Conservation (phyloP, 164 flowering plant species). For the Tinospora cordifolia region DNA sequence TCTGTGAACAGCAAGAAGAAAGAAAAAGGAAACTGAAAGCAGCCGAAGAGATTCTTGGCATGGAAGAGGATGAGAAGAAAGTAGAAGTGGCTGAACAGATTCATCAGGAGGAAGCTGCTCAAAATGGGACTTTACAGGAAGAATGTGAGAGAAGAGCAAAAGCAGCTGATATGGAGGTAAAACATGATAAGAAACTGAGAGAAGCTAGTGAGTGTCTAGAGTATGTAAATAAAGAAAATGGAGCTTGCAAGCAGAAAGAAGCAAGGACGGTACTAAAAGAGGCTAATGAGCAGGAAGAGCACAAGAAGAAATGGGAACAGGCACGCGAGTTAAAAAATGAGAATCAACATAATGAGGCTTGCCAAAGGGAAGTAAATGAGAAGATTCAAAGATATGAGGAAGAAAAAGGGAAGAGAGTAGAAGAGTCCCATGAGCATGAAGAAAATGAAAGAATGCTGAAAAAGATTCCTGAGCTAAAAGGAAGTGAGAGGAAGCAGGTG, state of each 20-base stretch:
- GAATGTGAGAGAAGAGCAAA: constrained; percentile 8
- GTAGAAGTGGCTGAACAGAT: constrained; percentile 9
- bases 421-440: constrained; percentile 9
- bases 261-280: constrained; percentile 14
- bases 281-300: constrained; percentile 13
- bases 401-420: constrained; percentile 17
- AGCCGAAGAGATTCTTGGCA: constrained; percentile 16
- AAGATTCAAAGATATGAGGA: constrained; percentile 11
- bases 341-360: constrained; percentile 12
- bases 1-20: constrained; percentile 17
- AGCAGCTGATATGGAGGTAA: not conserved
- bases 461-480: constrained; percentile 13
- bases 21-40: constrained; percentile 15
- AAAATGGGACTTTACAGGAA: too few relatives aligned
- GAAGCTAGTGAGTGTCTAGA: not conserved
- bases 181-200: not conserved
- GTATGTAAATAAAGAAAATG: not conserved
- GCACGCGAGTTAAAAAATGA: constrained; percentile 2
- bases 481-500: constrained; percentile 14
- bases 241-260: constrained; percentile 12
- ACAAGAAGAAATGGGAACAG: constrained; percentile 11
- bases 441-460: constrained; percentile 11
- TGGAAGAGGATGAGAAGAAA: constrained; percentile 16
- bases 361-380: constrained; percentile 16
- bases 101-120: constrained; percentile 5